phyloP scores from a whole-genome alignment of 805 yeast genomes.

The Saccharomycodes ludwigii region DNA sequence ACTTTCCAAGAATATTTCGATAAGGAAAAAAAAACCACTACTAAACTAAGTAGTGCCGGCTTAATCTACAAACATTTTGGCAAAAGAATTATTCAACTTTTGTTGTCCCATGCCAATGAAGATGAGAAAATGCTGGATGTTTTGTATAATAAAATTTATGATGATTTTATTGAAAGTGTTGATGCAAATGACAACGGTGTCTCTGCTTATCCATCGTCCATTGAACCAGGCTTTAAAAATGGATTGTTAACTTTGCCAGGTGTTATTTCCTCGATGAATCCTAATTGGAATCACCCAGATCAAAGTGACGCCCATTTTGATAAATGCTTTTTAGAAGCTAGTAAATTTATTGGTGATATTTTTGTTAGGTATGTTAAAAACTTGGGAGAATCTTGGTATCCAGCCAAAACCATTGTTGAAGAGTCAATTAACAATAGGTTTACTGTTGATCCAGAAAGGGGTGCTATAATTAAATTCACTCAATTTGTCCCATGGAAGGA shows the following conservation, averaged over 20 bases:
- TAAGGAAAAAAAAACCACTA: conserved; percentile 30
- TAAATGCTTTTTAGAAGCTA: conserved; percentile 53
- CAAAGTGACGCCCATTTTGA: conserved; percentile 57
- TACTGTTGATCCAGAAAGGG: conserved; percentile 45
- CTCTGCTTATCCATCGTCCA: conserved; percentile 38
- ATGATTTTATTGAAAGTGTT: conserved; percentile 76
- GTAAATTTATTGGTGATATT: conserved; percentile 71
- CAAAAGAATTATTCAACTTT: conserved; percentile 43
- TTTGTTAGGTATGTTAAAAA: conserved; percentile 56
- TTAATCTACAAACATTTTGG: conserved; percentile 82
- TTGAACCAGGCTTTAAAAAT: conserved; percentile 55
- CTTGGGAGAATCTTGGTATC: conserved; percentile 81
- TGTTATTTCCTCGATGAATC: conserved; percentile 68
- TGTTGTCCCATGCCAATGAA: conserved; percentile 32
- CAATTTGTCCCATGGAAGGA: conserved; percentile 92
- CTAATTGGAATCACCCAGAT: conserved; percentile 61
- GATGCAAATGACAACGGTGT: conserved; percentile 97
- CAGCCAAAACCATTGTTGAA: conserved; percentile 70
- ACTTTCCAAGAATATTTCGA: conserved; percentile 70
- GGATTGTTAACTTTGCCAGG: conserved; percentile 67
- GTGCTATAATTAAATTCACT: conserved; percentile 63
- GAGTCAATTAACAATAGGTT: conserved; percentile 52
- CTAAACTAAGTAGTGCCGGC: conserved; percentile 91
- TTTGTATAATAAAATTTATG: conserved; percentile 67
- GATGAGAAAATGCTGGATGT: conserved; percentile 39